Evolutionary conservation across 1,284 basidiomycete genomes (phyloP), one percentile per base, ranked within the genome.

Genomic region (Caloboletus firmus): DNA sequence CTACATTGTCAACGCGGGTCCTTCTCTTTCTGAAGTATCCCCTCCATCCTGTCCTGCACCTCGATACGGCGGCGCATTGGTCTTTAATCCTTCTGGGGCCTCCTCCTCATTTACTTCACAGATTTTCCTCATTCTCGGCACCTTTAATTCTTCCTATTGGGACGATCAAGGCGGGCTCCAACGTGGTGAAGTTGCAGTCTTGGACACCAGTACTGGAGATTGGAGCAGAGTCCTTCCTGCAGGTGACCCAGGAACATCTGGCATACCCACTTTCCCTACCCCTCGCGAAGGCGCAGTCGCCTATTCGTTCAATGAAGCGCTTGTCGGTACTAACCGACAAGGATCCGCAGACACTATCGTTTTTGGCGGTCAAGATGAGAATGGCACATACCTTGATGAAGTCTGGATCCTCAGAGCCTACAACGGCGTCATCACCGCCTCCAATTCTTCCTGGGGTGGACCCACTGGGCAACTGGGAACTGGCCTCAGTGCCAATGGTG

Each of bases 381-480:
- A 73, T 49, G 89, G 89, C 18, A 80, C 76, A 39, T 85, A 88
- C 63, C 74, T 90, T 4, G 78, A 81, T 41, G 89, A 92, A 49
- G 65, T 92, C 10, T 92, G 89, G 89, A 67, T 92, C 17, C 74
- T 92, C 56, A 76, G 90, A 49, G 80, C 86, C 3, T 91, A 91
- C 66, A 76, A 78, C 54, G 86, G 75, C 9, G 69, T 77, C 31
- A 62, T 89, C 42, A 79, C 79, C 3, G 60, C 77, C n/a, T 79
- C 82, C 1, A 76, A 77, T 51, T 70, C 78, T 48, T 71, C 72
- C 3, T 90, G 87, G 87, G 84, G 84, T 9, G 88, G 76, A 62
- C 83, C 85, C 2, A 69, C 79, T 57, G 89, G 89, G 1, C 59
- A 68, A 12, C 74, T 91, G 40, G 73, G 78, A 62, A 78, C 79